Conservation (phyloP, 208 protist genomes). For the Acanthamoeba castellanii region DNA sequence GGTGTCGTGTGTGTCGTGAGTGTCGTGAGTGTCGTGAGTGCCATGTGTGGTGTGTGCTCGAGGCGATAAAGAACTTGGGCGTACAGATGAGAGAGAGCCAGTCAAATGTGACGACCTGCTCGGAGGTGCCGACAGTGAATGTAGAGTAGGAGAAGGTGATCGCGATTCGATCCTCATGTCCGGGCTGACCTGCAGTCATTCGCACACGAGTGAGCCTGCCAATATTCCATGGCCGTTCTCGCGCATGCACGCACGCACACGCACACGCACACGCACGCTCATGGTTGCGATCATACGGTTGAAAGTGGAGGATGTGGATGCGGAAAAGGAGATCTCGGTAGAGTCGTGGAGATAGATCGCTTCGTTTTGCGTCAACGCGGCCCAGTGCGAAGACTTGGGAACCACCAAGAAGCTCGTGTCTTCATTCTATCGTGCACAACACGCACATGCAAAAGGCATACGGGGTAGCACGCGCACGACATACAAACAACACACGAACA, state of each 20-base stretch:
- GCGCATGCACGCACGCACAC: neutral
- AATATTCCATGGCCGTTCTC: no score
- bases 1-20: neutral
- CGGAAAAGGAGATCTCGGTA: neutral
- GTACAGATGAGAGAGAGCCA: slow-evolving; percentile 12
- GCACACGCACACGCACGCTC: no score
- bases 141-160: slow-evolving; percentile 22
- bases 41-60: neutral
- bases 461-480: no score
- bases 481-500: neutral
- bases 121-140: neutral
- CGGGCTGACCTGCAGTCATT: neutral
- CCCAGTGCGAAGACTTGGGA: neutral
- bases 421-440: neutral
- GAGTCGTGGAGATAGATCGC: neutral
- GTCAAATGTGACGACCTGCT: neutral
- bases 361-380: neutral
- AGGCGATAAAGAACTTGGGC: neutral
- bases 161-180: neutral
- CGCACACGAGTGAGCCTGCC: no score
- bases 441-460: no score
- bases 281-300: no score
- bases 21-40: neutral
- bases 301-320: neutral
- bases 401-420: neutral